Base-by-base conservation (phyloP, 2,329 filamentous ascomycete genomes). In the Periconia sp. region DNA sequence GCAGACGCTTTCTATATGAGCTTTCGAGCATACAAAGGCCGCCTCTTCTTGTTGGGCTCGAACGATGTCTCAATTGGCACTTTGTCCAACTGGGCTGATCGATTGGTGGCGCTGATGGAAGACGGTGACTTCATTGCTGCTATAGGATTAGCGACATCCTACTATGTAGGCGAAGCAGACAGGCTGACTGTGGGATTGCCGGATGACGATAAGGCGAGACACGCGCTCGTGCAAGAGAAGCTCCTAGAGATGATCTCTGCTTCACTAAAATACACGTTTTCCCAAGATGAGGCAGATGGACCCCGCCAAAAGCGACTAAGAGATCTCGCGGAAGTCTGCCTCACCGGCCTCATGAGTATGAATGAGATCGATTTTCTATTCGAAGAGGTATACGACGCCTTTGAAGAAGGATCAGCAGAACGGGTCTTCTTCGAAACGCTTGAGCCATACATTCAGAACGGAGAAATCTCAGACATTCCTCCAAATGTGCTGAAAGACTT, bases 1-100 rank as follows among this genome's bases (percentile, higher is more conserved):
- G 92, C 92, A 6, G 94, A 99, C 76, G 94, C 92, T 0, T 99
- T 96, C 59, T 92, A 92, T 65, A 97, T 97, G 90, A 96, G 92
- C 69, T 92, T 97, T 71, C 90, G 89, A 61, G 82, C 90, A 3
- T 99, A 97, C 73, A 99, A 97, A 69, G 92, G 94, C 4, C 83
- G 92, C 21, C 78, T 96, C 24, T 99, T 99, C 63, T 74, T 97
- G 4, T 78, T 99, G 7, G 92, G 94, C n/a, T 92, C 92, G 73
- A 94, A 92, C 62, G 92, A 97, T 63, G 77, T 96, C 28, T 89
- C 90, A 0, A 89, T 97, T 34, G 94, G 94, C 2, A 88, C 88
- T 4, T 73, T 99, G 23, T 97, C 94, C 0, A 99, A 99, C 57
- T 99, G 94, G 94, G 92, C 94, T 2, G 94, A 99, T 69, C 81